Evolutionary conservation across 768 basidiomycete species (phyloP).

Genomic region (Boletus eberwhitei): DNA sequence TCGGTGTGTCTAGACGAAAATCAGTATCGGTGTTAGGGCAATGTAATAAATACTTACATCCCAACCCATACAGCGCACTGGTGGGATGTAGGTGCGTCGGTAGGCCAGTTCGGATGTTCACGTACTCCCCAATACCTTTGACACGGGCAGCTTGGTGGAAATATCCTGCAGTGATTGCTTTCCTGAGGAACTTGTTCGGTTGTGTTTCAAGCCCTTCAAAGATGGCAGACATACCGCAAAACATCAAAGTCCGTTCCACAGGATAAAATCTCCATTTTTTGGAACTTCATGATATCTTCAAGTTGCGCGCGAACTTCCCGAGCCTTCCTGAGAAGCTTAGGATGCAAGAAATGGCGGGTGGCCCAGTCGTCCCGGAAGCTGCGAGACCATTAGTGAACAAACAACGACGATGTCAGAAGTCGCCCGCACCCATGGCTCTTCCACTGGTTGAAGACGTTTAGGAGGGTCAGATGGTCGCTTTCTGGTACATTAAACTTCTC

Average conservation of each 20-base stretch:
- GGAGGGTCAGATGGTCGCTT: conserved; percentile 91
- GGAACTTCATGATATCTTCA: conserved; percentile 99
- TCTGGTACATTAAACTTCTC: conserved; percentile 99
- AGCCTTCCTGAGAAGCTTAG: conserved; percentile 91
- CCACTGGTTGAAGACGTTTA: conserved; percentile 99
- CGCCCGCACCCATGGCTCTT: conserved; percentile 81
- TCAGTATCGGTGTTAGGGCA: neutral
- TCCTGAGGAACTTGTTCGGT: conserved; percentile 44
- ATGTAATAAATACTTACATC: conserved; percentile 56
- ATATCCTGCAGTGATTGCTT: conserved; percentile 96
- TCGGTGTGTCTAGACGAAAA: conserved; percentile 71
- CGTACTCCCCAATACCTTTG: conserved; percentile 98
- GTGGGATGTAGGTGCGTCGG: conserved; percentile 97
- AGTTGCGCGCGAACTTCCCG: conserved; percentile 94
- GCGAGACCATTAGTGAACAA: conserved; percentile 4
- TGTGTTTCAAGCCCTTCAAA: neutral
- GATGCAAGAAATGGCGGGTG: conserved; percentile 93
- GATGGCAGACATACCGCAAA: conserved; percentile 49
- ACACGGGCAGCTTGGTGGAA: conserved; percentile 98
- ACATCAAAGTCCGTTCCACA: conserved; percentile 95
- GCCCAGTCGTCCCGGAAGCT: conserved; percentile 95
- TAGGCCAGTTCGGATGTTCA: conserved; percentile 91
- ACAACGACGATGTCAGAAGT: neutral
- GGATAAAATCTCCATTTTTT: conserved; percentile 92
- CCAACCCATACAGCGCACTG: conserved; percentile 92